Evolutionary conservation across 2,329 filamentous ascomycete species (phyloP).

Genomic region (Nannizziopsis arthrosporioides): DNA sequence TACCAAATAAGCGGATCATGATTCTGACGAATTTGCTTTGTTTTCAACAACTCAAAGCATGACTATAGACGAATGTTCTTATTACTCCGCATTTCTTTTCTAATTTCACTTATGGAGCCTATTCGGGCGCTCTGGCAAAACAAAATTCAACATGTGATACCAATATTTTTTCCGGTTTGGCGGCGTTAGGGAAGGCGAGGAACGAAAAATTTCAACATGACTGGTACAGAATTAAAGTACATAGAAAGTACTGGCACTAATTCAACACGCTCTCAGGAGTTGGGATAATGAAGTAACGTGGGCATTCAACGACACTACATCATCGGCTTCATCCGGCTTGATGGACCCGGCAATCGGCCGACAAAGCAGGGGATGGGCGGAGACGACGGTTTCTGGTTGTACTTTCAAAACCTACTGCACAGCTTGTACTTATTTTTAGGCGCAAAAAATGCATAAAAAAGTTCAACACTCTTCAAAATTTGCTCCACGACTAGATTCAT

Average conservation of each 20-base stretch:
- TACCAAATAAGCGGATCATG: conserved; percentile 24
- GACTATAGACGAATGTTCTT: conserved; percentile 12
- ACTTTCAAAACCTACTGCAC: too few species aligned
- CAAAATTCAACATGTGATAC: conserved; percentile 39
- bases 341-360: too few species aligned
- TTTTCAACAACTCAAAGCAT: conserved; percentile 43
- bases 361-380: too few species aligned
- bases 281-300: not conserved
- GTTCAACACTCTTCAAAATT: too few species aligned
- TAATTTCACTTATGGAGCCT: conserved; percentile 29
- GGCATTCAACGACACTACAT: not conserved
- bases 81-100: conserved; percentile 1
- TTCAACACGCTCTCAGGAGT: conserved; percentile 4
- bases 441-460: too few species aligned
- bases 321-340: too few species aligned
- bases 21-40: conserved; percentile 39
- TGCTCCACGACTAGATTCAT: too few species aligned
- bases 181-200: conserved; percentile 30
- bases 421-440: too few species aligned
- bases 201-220: conserved; percentile 32
- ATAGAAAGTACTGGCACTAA: conserved; percentile 11
- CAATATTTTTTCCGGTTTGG: conserved; percentile 26
- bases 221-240: conserved; percentile 4
- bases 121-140: conserved; percentile 28
- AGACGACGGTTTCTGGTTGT: too few species aligned